phyloP scores from a whole-genome alignment of 148 eudicot genomes.

The Talinum fruticosum region DNA sequence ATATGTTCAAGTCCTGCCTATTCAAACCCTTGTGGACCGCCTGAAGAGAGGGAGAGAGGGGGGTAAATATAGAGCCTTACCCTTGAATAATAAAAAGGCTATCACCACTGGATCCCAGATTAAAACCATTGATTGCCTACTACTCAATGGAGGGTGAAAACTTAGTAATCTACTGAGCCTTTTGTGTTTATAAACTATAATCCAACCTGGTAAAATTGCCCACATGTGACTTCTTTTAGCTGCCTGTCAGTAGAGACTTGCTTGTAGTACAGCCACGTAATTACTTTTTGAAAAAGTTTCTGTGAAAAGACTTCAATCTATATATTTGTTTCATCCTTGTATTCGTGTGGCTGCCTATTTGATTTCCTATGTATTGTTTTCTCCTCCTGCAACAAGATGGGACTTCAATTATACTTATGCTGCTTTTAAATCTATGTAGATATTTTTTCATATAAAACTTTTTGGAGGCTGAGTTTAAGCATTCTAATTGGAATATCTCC shows the following conservation, averaged over 20 bases:
- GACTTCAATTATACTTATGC: neutral
- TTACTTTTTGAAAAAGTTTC: neutral
- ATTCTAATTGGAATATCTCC: conserved; percentile 4
- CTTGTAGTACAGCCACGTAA: neutral
- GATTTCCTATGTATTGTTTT: neutral
- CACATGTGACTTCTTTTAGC: neutral
- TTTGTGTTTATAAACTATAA: no score
- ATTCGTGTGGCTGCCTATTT: neutral
- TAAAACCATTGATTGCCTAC: no score
- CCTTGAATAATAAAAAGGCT: no score
- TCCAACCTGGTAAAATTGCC: no score
- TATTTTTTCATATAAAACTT: neutral
- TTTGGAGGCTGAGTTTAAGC: neutral
- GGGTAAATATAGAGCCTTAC: no score
- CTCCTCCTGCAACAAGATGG: neutral
- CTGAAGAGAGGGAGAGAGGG: no score
- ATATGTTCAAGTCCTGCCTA: neutral
- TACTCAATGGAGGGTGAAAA: no score
- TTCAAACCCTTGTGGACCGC: neutral
- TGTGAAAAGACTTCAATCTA: conserved; percentile 5
- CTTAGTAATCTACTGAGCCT: no score
- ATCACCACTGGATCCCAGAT: no score
- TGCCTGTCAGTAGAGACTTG: neutral
- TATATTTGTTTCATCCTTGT: neutral
- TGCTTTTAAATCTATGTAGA: no score